Evolutionary conservation across 2,329 filamentous ascomycete species (phyloP).

Genomic region (Colletotrichum melonis): DNA sequence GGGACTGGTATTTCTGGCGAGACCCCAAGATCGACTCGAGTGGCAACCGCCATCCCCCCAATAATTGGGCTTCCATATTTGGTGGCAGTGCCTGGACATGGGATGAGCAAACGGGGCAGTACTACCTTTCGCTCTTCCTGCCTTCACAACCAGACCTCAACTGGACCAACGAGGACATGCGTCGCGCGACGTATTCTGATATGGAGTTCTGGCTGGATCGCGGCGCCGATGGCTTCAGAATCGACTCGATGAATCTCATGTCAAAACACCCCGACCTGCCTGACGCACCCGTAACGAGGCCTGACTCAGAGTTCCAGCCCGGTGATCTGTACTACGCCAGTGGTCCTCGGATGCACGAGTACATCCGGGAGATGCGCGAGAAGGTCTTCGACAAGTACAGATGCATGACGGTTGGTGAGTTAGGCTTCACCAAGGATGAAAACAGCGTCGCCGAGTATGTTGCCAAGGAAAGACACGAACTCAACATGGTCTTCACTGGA

Average conservation of each 20-base stretch:
- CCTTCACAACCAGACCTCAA: constrained; percentile 75
- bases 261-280: constrained; percentile 62
- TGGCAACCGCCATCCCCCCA: constrained; percentile 52
- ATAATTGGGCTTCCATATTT: constrained; percentile 56
- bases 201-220: constrained; percentile 75
- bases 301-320: constrained; percentile 46
- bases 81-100: constrained; percentile 51
- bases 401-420: constrained; percentile 68
- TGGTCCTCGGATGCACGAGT: constrained; percentile 66
- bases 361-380: constrained; percentile 60
- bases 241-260: constrained; percentile 69
- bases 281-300: constrained; percentile 54
- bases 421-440: constrained; percentile 58
- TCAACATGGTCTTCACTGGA: constrained; percentile 42
- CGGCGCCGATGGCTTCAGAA: constrained; percentile 68
- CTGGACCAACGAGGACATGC: constrained; percentile 71
- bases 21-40: constrained; percentile 51
- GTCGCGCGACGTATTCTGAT: constrained; percentile 68
- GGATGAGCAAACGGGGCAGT: constrained; percentile 43
- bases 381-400: constrained; percentile 60
- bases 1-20: constrained; percentile 68
- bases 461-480: constrained; percentile 51
- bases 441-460: constrained; percentile 60
- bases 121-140: constrained; percentile 70
- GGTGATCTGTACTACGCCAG: constrained; percentile 60